Evolutionary conservation across 768 basidiomycete species (phyloP).

Genomic region (Candolleomyces eurysporus): DNA sequence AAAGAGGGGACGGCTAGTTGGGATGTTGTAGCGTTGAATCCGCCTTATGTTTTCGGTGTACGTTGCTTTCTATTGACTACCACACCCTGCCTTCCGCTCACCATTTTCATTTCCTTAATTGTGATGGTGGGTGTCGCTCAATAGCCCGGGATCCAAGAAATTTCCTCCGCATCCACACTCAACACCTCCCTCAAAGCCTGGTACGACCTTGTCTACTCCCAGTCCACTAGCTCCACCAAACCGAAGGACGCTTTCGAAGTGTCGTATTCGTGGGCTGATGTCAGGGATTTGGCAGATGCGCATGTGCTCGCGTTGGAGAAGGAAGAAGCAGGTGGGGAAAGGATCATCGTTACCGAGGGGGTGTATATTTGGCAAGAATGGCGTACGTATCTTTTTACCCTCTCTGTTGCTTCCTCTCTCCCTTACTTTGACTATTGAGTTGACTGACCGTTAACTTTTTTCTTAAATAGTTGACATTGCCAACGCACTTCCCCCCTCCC

Average conservation of each 20-base stretch:
- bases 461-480: background rate
- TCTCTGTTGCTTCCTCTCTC: background rate
- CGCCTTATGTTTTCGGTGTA: slow-evolving; percentile 43
- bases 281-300: slow-evolving; percentile 55
- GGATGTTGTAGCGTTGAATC: slow-evolving; percentile 55
- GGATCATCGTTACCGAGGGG: slow-evolving; percentile 51
- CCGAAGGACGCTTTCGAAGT: slow-evolving; percentile 15
- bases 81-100: background rate
- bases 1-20: slow-evolving; percentile 20
- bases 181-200: slow-evolving; percentile 35
- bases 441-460: background rate
- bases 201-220: slow-evolving; percentile 24
- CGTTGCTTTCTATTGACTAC: background rate
- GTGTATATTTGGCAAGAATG: slow-evolving; percentile 34
- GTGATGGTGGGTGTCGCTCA: background rate
- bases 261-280: slow-evolving; percentile 42
- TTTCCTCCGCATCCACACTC: slow-evolving; percentile 30
- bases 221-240: slow-evolving; percentile 12
- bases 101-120: slow-evolving; percentile 3
- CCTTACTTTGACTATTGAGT: background rate
- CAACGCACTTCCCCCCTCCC: background rate
- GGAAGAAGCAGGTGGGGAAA: slow-evolving; percentile 51
- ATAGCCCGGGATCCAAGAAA: slow-evolving; percentile 45
- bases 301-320: slow-evolving; percentile 53
- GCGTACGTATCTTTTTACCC: slow-evolving; percentile 18